Evolutionary conservation across 495 filamentous ascomycete genomes (phyloP), one percentile per base, ranked within the genome.

Genomic region (Oidiodendron maius): DNA sequence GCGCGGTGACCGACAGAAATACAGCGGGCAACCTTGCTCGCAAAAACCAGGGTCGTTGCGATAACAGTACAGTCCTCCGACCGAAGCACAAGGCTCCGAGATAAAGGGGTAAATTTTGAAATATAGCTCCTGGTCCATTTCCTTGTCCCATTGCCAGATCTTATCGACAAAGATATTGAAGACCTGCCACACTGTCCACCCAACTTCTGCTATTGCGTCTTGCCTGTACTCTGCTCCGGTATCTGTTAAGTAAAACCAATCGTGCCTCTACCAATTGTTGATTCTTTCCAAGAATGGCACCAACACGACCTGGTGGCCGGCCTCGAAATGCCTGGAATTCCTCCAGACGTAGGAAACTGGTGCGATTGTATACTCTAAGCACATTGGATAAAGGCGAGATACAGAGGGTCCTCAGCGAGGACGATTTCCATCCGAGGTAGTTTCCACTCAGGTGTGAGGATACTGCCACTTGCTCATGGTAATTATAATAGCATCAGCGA

Each of bases 341-440:
- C 15, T 42, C 39, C 10, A 17, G 39, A 22, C 3, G 39, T 10
- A 17, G 39, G 20, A 42, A 42, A 42, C 39, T 42, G 12, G 20
- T 22, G 6, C 9, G 39, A 17, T 22, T 42, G 6, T 42, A 42
- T 22, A 42, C 39, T 8, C 8, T 42, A 21, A 42, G 17, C 8
- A 42, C n/a, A 16, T 42, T 42, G 39, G 20, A 20, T 42, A 42
- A 17, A 12, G 39, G 5, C 11, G 39, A 42, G 18, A 42, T 42
- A 9, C 24, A 46, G 22, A 46, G 17, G 10, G 26, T 35, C 9
- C 26, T 46, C 13, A 17, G 26, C 20, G 26, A 12, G 20, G n/a
- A 30, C 18, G 16, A 20, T 5, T 46, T 46, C 28, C 34, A 46
- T 17, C 43, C 43, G 4, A 46, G 26, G 43, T 46, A 44, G 15